Base-by-base conservation (phyloP, 2,329 filamentous ascomycete genomes). In the Penicillium aurantiogriseum region DNA sequence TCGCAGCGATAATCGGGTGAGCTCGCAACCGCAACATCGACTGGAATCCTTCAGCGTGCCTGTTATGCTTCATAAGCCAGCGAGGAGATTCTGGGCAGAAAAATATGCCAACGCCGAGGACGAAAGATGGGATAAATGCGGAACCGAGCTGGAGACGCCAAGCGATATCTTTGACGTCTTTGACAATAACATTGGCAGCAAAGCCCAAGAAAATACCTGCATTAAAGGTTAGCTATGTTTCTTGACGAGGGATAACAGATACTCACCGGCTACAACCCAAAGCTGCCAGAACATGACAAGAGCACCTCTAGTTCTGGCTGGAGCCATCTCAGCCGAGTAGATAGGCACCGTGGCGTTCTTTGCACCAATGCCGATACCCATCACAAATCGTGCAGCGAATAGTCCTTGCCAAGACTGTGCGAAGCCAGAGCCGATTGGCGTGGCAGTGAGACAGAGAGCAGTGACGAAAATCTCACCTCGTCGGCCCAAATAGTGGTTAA, bases 131-230 rank as follows among this genome's bases (percentile, higher is more conserved):
- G 42, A 88, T 81, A 42, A 88, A 84, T 1, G 87, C 85, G 2
- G 85, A 86, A 10, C 80, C 85, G 8, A 89, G 73, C 64, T 86
- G 85, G 8, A 88, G 74, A 39, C 86, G 77, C 87, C 86, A 89
- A 1, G 83, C 76, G 48, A 85, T 83, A 85, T 83, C 2, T 66
- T 64, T 15, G 83, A 79, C 78, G 47, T 86, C 77, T 36, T 83
- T 84, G 46, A 88, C 83, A 3, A 80, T 83, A 9, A 88, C 76
- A 64, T 88, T 89, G 63, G 85, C 85, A 53, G 79, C 82, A 56
- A 82, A 85, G 8, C 87, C 88, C 25, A 88, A 72, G 71, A 89
- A 86, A 65, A 88, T 87, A 53, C 83, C 83, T 33, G 21, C 17
- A 7, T 9, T 9, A 2, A 5, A 25, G 4, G 4, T 59, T 42